Base-by-base conservation (phyloP, 768 basidiomycete species). In the Psilocybe subaeruginosa region DNA sequence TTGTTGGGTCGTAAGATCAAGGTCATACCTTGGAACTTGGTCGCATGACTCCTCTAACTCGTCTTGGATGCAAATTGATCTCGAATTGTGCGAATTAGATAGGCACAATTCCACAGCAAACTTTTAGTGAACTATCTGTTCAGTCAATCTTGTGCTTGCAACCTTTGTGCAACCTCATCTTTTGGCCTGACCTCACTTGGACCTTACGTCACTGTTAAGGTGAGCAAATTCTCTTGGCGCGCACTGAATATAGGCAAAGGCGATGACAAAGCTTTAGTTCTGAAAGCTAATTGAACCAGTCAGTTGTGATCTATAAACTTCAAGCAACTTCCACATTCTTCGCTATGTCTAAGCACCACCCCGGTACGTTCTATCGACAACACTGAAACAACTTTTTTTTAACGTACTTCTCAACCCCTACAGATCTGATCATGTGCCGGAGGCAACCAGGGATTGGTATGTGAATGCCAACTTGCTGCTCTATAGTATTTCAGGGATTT, bases 381-480 rank as follows among this genome's bases (percentile, higher is more conserved):
- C 12, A 23, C 2, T 12, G 27, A 17, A 14, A 23, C 23, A 57
- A 8, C 12, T 33, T 33, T 56, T 58, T 43, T 52, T 29, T 66
- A 54, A 41, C 63, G 23, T 11, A 35, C 33, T 11, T 35, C 33
- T 35, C n/a, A 47, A 27, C 7, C 27, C 45, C 30, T 52, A 6
- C 55, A 96, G 97, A 99, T 88, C 77, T 99, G 49, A 96, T 99
- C 67, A 97, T 98, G 95, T 99, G 97, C 78, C 84, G 97, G 74
- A 90, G 95, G 60, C 96, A 99, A 76, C 91, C 97, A 68, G 97
- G 97, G 65, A 99, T 99, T 59, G 96, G 96, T 93, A 67, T 46
- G 71, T 72, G 11, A 41, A 19, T 56, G 33, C 33, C 33, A 35
- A 31, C 8, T 31, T 30, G 17, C 11, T 33, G 17, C 16, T 45